phyloP scores from a whole-genome alignment of 2,329 filamentous ascomycete species.

The Verticillium nonalfalfae region DNA sequence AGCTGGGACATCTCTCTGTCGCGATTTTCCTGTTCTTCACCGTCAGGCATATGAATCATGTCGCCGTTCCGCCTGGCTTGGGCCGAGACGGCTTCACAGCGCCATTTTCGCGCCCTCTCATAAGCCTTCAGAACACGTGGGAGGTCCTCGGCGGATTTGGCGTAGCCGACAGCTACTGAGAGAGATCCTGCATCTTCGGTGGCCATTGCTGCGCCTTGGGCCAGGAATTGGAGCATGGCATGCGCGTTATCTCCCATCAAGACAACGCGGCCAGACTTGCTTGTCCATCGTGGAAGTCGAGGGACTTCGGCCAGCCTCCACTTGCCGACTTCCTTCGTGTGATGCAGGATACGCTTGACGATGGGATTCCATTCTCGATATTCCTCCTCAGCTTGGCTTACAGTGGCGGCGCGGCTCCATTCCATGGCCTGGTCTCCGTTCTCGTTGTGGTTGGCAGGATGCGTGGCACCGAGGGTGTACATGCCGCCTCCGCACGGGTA shows the following conservation, averaged over 20 bases:
- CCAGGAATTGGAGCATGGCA: background rate
- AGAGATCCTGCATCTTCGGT: background rate
- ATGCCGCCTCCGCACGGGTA: background rate
- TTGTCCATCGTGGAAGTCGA: background rate
- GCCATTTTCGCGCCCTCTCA: background rate
- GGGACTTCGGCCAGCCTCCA: background rate
- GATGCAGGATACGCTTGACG: background rate
- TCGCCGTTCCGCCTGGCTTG: background rate
- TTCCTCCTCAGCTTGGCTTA: background rate
- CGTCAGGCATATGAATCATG: background rate
- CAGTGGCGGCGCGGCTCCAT: background rate
- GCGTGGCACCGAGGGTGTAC: background rate
- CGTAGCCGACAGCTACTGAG: background rate
- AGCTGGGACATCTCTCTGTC: background rate
- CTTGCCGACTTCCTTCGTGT: background rate
- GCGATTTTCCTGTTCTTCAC: background rate
- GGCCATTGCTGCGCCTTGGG: background rate
- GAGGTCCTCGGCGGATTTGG: background rate
- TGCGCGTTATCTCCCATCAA: slow-evolving; percentile 1
- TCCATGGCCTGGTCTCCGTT: background rate
- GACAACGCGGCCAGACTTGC: background rate
- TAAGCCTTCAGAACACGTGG: background rate
- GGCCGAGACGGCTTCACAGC: background rate
- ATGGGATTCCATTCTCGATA: background rate
- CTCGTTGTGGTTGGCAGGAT: background rate